Evolutionary conservation across 192 early-diverging fungal genomes (phyloP).

Genomic region (Coemansia sp.): DNA sequence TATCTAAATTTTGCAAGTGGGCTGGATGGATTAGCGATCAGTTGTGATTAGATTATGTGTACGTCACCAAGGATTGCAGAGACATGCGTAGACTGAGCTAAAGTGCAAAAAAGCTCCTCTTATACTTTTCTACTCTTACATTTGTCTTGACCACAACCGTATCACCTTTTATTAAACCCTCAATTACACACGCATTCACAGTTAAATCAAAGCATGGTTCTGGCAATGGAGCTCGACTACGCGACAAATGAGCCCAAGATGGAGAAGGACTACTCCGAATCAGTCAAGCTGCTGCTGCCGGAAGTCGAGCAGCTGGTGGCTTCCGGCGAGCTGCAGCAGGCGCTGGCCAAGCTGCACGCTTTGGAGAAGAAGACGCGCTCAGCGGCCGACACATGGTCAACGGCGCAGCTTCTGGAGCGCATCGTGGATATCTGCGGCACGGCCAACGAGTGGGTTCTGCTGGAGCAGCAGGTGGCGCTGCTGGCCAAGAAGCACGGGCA

Average conservation of each 20-base stretch:
- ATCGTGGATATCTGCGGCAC: slow-evolving; percentile 73
- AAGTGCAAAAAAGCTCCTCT: not conserved
- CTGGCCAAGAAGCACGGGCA: slow-evolving; percentile 98
- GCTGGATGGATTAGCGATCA: not conserved
- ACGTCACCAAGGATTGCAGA: not conserved
- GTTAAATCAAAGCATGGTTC: not conserved
- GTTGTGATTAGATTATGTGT: slow-evolving; percentile 3
- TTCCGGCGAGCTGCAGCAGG: slow-evolving; percentile 71
- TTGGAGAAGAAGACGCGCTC: slow-evolving; percentile 96
- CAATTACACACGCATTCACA: not conserved
- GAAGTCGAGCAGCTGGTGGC: slow-evolving; percentile 69
- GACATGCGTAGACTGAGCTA: too few species aligned
- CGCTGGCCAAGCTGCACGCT: slow-evolving; percentile 81
- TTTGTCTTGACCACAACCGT: not conserved
- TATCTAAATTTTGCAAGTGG: not conserved
- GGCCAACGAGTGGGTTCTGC: slow-evolving; percentile 77
- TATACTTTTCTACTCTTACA: not conserved
- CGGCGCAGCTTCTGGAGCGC: slow-evolving; percentile 77
- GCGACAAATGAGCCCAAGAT: slow-evolving; percentile 66
- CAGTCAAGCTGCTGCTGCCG: slow-evolving; percentile 75
- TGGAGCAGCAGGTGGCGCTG: slow-evolving; percentile 88
- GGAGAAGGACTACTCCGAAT: slow-evolving; percentile 86
- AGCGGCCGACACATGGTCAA: slow-evolving; percentile 85
- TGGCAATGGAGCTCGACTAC: slow-evolving; percentile 37
- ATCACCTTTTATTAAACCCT: not conserved